Base-by-base conservation (phyloP, 371 early-diverging fungal genomes). In the Rhizopus delemar region DNA sequence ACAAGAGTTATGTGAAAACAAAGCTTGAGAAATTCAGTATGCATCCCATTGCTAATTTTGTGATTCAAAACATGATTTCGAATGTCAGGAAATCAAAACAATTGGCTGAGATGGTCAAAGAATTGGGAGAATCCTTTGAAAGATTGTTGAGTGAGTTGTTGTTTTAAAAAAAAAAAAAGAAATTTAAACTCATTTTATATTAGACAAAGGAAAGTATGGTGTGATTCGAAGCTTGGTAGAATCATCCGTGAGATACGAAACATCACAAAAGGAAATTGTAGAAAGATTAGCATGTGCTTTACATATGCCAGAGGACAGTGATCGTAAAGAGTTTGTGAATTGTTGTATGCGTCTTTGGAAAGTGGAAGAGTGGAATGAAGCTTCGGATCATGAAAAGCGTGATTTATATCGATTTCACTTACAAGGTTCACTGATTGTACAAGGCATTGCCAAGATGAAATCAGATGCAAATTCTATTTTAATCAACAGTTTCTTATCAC, bases 41-140 rank as follows among this genome's bases (percentile, higher is more conserved):
- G 53, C 86, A 92, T 60, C 84, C 84, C 8, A 77, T 86, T n/a
- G 82, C 88, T 63, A 94, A 94, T 66, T 93, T 90, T 80, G 92
- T 92, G 3, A 84, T 94, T 28, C 94, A 94, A 74, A 72, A 83
- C 34, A 65, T 91, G 61, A 75, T 93, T 38, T 71, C 75, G 28
- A 70, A 84, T 51, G 87, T 80, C 34, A 81, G 85, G 49, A 85
- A 72, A 39, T 69, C 71, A 5, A 68, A 74, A 3, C 91, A 91
- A 65, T 68, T 91, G 2, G 71, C 76, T 32, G 70, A 78, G 46
- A 79, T 92, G 69, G 70, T 89, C 16, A 75, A 77, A 4, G 87
- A 87, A 48, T 61, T 87, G 8, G 62, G 71, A 34, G 78, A 81
- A 3, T 69, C 76, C 8, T 78, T 90, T 57, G 81, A 78, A n/a